Evolutionary conservation across 176 grass and related monocot genomes (phyloP), one percentile per base, ranked within the genome.

Genomic region (Phoenix roebelenii): DNA sequence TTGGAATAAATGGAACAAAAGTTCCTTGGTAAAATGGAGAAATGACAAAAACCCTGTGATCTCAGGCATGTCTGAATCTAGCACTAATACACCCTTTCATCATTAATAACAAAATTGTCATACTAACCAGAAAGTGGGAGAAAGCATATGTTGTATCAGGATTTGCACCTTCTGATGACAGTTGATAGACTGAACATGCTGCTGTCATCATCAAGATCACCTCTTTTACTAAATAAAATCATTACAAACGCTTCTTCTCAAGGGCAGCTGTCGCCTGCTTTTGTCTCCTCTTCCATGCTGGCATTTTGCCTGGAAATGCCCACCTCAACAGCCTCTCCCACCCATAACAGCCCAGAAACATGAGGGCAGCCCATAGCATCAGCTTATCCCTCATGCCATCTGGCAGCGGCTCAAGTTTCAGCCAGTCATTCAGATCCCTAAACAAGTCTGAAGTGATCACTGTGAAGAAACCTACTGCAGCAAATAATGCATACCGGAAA

Each of bases 391-490:
- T 88, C 84, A 98, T 88, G 60, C 79, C 84, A 59, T 88, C 93
- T 2, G 88, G 88, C 57, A 98, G 59, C 6, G 84, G 84, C 23
- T 74, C 93, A 14, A 98, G 74, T 65, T 89, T 83, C 85, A 98
- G 80, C 26, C 85, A 98, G 61, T 85, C 76, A 61, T 98, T 98
- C 54, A 98, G 70, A 73, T 78, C 78, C 78, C 93, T 87, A 52
- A 98, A 89, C 81, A 92, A 72, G 69, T 98, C 87, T 51, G 84
- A 88, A 16, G 93, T 97, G 70, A 98, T 98, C 25, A 98, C 76
- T 56, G 72, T 79, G 67, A 98, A 98, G 73, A 98, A 98, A 63
- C 59, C 93, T 18, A 98, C 93, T 4, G 93, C 93, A 16, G 75
- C 82, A 28, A 83, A 88, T 48, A 98, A 61, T 0, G 93, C 87